Conservation (phyloP, 2,329 filamentous ascomycete species). For the Beauveria asiatica region DNA sequence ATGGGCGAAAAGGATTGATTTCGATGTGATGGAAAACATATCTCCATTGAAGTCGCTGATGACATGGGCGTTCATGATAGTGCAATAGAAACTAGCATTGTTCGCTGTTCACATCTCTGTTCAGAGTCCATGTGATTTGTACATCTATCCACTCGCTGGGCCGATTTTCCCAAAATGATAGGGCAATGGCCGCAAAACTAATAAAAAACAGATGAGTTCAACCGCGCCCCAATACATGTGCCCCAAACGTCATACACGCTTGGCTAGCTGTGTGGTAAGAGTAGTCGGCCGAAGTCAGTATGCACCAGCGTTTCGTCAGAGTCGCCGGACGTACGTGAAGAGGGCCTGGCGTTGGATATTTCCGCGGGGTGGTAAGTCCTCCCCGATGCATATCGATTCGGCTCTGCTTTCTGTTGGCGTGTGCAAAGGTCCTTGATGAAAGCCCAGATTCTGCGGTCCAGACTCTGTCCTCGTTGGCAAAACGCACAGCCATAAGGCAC, state of each 20-base stretch:
- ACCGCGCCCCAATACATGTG: background rate
- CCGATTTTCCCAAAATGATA: background rate
- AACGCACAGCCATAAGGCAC: conserved; percentile 21
- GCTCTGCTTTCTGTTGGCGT: background rate
- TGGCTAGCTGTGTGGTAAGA: background rate
- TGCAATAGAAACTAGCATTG: conserved; percentile 33
- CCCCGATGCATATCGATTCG: background rate
- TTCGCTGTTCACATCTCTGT: conserved; percentile 18
- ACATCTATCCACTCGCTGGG: conserved; percentile 1
- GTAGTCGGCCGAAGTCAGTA: background rate
- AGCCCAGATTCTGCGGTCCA: background rate
- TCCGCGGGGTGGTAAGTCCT: background rate
- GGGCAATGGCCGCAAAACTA: conserved; percentile 12
- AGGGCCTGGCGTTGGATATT: background rate
- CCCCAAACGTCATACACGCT: background rate
- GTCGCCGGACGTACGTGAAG: too few relatives aligned
- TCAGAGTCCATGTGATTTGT: background rate
- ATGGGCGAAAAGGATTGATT: conserved; percentile 50
- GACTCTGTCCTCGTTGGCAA: conserved; percentile 9
- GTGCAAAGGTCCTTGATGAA: background rate
- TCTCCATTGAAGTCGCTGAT: conserved; percentile 37
- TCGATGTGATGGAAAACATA: conserved; percentile 37
- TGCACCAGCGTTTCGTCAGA: background rate
- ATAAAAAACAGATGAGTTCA: conserved; percentile 13
- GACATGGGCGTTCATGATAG: conserved; percentile 37